Evolutionary conservation across 495 filamentous ascomycete genomes (phyloP).

Genomic region (Aspergillus diversus): DNA sequence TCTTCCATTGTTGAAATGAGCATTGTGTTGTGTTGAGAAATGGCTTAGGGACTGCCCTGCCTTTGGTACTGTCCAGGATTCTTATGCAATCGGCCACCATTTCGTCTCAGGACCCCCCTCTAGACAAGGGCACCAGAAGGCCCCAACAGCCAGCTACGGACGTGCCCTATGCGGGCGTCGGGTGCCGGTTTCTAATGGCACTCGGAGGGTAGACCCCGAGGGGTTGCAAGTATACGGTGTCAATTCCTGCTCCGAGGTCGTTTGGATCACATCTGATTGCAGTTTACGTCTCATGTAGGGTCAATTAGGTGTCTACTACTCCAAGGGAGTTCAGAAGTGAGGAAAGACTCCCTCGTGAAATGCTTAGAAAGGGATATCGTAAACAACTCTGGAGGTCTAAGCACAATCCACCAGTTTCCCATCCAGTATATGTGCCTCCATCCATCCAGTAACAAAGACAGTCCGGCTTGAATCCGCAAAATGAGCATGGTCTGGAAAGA

Average conservation of each 20-base stretch:
- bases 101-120: neutral
- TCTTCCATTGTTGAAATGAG: constrained; percentile 6
- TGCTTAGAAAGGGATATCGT: no score
- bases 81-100: constrained; percentile 1
- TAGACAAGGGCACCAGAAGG: neutral
- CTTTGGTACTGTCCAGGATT: neutral
- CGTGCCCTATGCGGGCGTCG: neutral
- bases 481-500: constrained; percentile 15
- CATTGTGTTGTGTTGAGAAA: neutral
- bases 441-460: constrained; percentile 3
- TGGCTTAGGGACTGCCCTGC: neutral
- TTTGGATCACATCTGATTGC: neutral
- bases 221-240: neutral
- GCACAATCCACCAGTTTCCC: neutral
- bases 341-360: neutral
- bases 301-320: neutral
- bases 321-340: neutral
- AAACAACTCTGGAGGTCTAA: neutral
- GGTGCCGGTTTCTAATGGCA: neutral
- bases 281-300: neutral
- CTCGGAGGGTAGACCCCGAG: constrained; percentile 2
- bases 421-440: constrained; percentile 4
- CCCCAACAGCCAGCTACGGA: neutral
- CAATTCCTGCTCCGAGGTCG: neutral
- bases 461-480: constrained; percentile 12